Evolutionary conservation across 306 rosid genomes (phyloP).

Genomic region (barrel medic (Medicago truncatula)): DNA sequence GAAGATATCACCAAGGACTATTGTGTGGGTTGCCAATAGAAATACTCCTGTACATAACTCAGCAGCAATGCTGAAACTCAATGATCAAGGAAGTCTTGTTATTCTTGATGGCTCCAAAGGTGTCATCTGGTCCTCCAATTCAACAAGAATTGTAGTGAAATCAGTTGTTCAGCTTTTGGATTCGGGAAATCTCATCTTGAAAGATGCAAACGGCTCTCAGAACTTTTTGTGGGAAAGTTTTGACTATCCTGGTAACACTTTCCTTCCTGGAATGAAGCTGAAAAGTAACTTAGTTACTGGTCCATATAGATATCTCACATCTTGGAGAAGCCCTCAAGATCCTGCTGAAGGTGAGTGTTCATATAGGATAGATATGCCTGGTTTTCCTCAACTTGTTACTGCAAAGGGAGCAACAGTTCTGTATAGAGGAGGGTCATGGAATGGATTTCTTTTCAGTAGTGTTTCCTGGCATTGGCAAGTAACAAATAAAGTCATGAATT

Average conservation of each 20-base stretch:
- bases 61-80: constrained; percentile 16
- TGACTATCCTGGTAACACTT: constrained; percentile 44
- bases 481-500: not conserved
- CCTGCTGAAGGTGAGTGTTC: constrained; percentile 31
- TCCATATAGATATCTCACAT: constrained; percentile 31
- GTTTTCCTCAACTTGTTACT: constrained; percentile 36
- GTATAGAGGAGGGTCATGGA: constrained; percentile 44
- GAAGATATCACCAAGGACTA: not conserved
- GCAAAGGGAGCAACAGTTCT: not conserved
- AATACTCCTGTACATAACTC: constrained; percentile 1
- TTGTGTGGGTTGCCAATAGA: constrained; percentile 28
- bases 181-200: constrained; percentile 41
- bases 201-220: not conserved
- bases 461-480: not conserved
- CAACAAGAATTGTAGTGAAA: constrained; percentile 4
- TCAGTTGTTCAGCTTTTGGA: constrained; percentile 37
- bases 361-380: constrained; percentile 32
- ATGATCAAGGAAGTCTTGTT: constrained; percentile 30
- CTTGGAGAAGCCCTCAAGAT: constrained; percentile 38
- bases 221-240: constrained; percentile 49
- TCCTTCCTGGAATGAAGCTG: constrained; percentile 39
- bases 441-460: constrained; percentile 35
- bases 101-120: constrained; percentile 36
- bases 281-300: constrained; percentile 17
- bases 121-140: constrained; percentile 40